phyloP scores from a whole-genome alignment of 257 asterid genomes.

The Solanum neorickii region DNA sequence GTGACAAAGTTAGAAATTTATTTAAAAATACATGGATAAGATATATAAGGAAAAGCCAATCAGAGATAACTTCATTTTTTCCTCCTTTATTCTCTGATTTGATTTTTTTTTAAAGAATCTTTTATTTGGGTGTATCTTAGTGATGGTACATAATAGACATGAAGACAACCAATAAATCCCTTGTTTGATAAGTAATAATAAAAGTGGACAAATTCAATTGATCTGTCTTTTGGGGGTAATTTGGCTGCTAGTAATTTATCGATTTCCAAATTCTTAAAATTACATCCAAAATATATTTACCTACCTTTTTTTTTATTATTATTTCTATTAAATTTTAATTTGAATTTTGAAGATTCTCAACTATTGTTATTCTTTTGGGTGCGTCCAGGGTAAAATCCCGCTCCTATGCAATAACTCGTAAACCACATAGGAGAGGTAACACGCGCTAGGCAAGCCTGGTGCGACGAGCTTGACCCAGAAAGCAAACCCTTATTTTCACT shows the following conservation, averaged over 20 bases:
- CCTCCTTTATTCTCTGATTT: background rate
- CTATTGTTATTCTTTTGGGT: too few species aligned
- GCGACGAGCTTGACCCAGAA: too few species aligned
- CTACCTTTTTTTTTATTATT: too few species aligned
- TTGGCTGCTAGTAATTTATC: background rate
- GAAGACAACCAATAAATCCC: background rate
- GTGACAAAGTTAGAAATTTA: too few species aligned
- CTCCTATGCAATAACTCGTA: rapidly evolving
- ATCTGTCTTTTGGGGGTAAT: background rate
- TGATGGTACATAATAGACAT: background rate
- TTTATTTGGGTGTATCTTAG: background rate
- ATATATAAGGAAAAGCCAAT: background rate
- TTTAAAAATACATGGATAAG: background rate
- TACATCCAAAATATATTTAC: background rate
- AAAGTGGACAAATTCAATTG: background rate
- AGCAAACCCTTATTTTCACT: too few species aligned
- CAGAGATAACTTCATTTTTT: background rate
- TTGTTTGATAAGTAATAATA: background rate
- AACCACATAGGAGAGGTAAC: too few species aligned
- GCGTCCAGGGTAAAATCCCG: too few species aligned
- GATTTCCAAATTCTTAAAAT: background rate
- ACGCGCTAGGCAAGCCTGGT: too few species aligned
- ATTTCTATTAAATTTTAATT: too few species aligned
- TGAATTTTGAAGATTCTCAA: too few species aligned
- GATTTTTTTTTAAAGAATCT: background rate